Base-by-base conservation (phyloP, 805 yeast species). In the Ogataea ganodermae region DNA sequence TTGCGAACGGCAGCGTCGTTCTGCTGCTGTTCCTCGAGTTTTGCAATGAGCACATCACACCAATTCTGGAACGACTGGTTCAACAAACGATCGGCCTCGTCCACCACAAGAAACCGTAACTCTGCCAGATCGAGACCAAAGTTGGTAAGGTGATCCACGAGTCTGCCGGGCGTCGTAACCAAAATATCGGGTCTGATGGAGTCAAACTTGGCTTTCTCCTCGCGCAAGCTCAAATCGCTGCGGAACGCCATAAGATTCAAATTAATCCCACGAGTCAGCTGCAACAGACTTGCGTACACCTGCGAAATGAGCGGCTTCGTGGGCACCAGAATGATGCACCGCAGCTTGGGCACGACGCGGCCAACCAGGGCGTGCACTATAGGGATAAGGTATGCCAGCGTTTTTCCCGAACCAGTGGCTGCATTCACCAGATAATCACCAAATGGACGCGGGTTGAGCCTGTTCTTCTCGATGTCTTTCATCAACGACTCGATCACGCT, bases 351-450 rank as follows among this genome's bases (percentile, higher is more conserved):
- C 2, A 89, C 89, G 1, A 77, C 70, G 48, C 96, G 75, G 7
- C 69, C 66, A 13, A 74, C 69, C 44, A 92, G 71, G 2, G 81
- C 69, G 51, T 91, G 90, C 2, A 94, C 74, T 6, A 94, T 76
- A 1, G 99, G 98, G 2, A 92, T 75, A 42, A 82, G 75, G 60
- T 92, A 92, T 2, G 97, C 95, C 45, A 94, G 71, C 0, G 99
- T 92, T 63, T 92, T 92, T 59, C 99, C 99, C 0, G 96, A 86
- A 35, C 99, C 99, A 0, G 99, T 92, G 9, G 95, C 80, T 1
- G 99, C 96, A 66, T 92, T 91, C 5, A 92, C 96, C 37, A 92
- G 71, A 16, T 90, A 66, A 66, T 94, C 96, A 20, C 92, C 92
- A 47, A 73, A 71, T 35, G 78, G 72, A 45, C 74, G 80, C 1